phyloP scores from a whole-genome alignment of 1,284 basidiomycete genomes.

The Apiotrichum gracile region DNA sequence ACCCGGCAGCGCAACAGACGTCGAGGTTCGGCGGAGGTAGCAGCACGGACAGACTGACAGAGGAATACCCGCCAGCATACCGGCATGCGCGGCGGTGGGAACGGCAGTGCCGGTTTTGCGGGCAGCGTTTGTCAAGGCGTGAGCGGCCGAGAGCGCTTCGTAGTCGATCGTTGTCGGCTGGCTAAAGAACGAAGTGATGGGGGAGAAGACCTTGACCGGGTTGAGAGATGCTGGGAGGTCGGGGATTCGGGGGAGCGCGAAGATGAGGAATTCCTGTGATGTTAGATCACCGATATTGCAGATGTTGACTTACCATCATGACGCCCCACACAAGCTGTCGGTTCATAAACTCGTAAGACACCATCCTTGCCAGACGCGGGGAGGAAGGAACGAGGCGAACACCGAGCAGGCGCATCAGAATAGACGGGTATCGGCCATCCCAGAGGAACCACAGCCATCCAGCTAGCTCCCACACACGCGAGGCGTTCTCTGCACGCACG shows the following conservation, averaged over 20 bases:
- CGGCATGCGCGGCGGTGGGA: conserved; percentile 24
- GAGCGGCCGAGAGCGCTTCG: conserved; percentile 11
- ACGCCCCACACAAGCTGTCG: conserved; percentile 99
- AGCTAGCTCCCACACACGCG: conserved; percentile 57
- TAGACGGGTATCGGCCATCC: conserved; percentile 81
- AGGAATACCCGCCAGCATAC: conserved; percentile 40
- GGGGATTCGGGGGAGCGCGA: conserved; percentile 78
- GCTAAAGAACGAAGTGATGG: conserved; percentile 21
- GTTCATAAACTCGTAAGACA: conserved; percentile 99
- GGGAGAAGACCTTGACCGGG: conserved; percentile 49
- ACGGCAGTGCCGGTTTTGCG: conserved; percentile 6
- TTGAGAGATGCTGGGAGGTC: conserved; percentile 54
- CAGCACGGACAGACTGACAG: conserved; percentile 48
- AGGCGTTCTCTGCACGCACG: conserved; percentile 60
- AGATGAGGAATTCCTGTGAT: conserved; percentile 85
- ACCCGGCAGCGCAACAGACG: conserved; percentile 25
- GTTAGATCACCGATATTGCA: neutral
- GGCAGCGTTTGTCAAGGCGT: conserved; percentile 10
- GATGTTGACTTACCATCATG: conserved; percentile 66
- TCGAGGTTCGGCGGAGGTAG: conserved; percentile 29
- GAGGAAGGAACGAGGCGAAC: conserved; percentile 73
- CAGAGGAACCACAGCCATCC: conserved; percentile 82
- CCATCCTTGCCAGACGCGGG: conserved; percentile 67
- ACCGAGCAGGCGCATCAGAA: conserved; percentile 73
- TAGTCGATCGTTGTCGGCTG: conserved; percentile 28